Conservation (phyloP, 495 filamentous ascomycete species). For the Aspergillus coremiiformis region DNA sequence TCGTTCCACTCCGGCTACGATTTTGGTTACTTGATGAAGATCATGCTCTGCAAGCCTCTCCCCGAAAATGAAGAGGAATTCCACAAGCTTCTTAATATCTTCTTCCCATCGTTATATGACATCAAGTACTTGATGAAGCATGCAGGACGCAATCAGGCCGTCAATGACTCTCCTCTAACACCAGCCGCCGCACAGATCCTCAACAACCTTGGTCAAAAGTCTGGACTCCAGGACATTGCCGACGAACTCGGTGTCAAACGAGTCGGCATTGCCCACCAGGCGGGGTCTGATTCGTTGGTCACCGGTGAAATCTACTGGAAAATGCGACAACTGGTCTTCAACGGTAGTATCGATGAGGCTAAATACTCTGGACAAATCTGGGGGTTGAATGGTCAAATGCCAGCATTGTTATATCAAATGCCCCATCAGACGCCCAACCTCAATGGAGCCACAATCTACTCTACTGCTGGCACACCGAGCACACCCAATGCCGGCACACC, state of each 20-base stretch:
- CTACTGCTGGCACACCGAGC: slow-evolving; percentile 55
- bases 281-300: slow-evolving; percentile 82
- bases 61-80: slow-evolving; percentile 86
- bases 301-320: slow-evolving; percentile 93
- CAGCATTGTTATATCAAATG: slow-evolving; percentile 39
- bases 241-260: slow-evolving; percentile 86
- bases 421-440: slow-evolving; percentile 45
- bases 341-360: slow-evolving; percentile 63
- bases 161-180: slow-evolving; percentile 53
- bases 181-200: slow-evolving; percentile 59
- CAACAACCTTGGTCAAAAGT: slow-evolving; percentile 73
- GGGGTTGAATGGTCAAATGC: slow-evolving; percentile 66
- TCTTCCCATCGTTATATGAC: slow-evolving; percentile 89
- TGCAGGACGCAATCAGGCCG: slow-evolving; percentile 56
- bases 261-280: slow-evolving; percentile 78
- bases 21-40: slow-evolving; percentile 93
- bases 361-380: slow-evolving; percentile 81
- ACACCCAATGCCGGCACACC: slow-evolving; percentile 60
- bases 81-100: slow-evolving; percentile 72
- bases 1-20: slow-evolving; percentile 99
- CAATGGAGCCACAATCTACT: slow-evolving; percentile 53
- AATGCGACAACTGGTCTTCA: slow-evolving; percentile 76
- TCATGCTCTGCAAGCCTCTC: slow-evolving; percentile 69
- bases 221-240: slow-evolving; percentile 84
- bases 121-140: slow-evolving; percentile 97